Base-by-base conservation (phyloP, 2,329 filamentous ascomycete genomes). In the Berkeleyomyces rouxiae region DNA sequence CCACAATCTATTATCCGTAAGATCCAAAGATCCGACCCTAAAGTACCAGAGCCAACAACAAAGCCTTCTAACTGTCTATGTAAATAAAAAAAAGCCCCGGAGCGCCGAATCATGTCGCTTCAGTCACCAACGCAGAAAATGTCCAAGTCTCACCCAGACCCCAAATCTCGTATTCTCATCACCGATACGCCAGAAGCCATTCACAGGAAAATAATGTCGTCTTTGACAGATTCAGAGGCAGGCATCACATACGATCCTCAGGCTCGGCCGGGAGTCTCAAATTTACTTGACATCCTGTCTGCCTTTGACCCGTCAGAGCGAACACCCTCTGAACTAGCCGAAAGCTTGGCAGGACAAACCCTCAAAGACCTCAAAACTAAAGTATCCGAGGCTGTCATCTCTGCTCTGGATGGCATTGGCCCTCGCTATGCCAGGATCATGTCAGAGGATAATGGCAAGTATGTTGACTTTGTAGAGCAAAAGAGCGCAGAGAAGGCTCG, bases 21-120 rank as follows among this genome's bases (percentile, higher is more conserved):
- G 74, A 65, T 6, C 13, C 43, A 23, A 23, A 23, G 23, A 33
- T 42, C 5, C 9, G 23, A 11, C 47, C 11, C 40, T 23, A 31
- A 37, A 16, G 33, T 23, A 3, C 33, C 13, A 13, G 4, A 55
- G 11, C 3, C 33, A 6, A n/a, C 13, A 23, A 23, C 23, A 23
- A 23, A 23, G 23, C 36, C 16, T 55, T 37, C 33, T 31, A 11
- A 31, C n/a, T 2, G 7, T 13, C 9, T 49, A 23, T 51, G 51
- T 55, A 46, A 61, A 70, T 64, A 7, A n/a, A 10, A 7, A 5
- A 16, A 13, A 89, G 86, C 86, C n/a, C 85, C 88, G 3, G 82
- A 87, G 1, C 88, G 87, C 68, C 84, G 92, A 65, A 81, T 99
- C 66, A 97, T 96, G 91, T 95, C 90, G 16, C 81, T 99, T 31